These are phyloP conservation scores for Colletotrichum scovillei DNA, from an alignment of 2,329 filamentous ascomycete species.

Conservation along the genomic window DNA sequence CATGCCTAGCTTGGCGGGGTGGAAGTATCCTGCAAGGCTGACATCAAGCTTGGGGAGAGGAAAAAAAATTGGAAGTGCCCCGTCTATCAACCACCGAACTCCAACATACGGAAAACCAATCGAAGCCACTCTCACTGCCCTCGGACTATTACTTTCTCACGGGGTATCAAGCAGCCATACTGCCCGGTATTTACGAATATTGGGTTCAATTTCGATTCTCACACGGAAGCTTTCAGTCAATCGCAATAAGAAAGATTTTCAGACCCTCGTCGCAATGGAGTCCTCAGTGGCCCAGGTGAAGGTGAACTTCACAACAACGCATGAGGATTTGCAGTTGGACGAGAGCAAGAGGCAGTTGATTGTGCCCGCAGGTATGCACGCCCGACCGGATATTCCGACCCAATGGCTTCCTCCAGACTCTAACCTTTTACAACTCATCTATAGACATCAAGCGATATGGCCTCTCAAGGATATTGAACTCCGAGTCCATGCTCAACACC, in stretches of 20 bases:
- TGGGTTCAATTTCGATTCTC: neutral
- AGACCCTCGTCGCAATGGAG: constrained; percentile 46
- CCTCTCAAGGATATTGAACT: constrained; percentile 77
- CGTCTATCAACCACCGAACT: neutral
- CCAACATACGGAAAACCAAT: neutral
- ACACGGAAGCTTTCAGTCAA: neutral
- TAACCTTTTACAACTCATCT: neutral
- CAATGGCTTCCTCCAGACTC: constrained; percentile 17
- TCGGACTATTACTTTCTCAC: neutral
- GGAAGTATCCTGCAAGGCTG: constrained; percentile 36
- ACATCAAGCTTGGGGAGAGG: constrained; percentile 10
- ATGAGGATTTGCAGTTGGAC: constrained; percentile 70
- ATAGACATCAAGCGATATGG: constrained; percentile 77
- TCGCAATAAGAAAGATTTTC: neutral
- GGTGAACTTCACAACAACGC: constrained; percentile 75
- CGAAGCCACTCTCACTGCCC: neutral
- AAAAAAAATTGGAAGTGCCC: constrained; percentile 33
- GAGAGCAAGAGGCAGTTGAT: constrained; percentile 72
- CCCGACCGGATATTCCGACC: neutral
- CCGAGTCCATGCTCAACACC: constrained; percentile 76
- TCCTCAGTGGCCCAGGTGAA: constrained; percentile 66
- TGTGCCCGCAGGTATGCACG: constrained; percentile 66
- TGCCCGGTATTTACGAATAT: neutral
- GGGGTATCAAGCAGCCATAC: neutral
- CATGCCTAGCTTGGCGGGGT: constrained; percentile 17